Percentiles rank a stretch among this genome's conserved stretches.
Evolutionary conservation across 2,329 filamentous ascomycete genomes (phyloP).

Genomic region (Aspergillus persii): DNA sequence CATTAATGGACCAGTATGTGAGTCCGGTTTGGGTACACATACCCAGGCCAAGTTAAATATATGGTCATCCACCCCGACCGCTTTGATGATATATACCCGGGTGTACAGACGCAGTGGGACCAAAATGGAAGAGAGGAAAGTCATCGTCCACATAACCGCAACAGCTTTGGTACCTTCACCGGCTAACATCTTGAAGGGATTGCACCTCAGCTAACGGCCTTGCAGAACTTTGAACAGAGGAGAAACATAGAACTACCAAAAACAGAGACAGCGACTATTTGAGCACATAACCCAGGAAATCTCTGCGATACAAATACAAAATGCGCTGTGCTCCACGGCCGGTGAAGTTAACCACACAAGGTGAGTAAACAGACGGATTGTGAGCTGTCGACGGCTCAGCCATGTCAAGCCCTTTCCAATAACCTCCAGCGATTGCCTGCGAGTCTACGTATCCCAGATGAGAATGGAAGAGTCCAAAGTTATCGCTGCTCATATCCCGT

Average conservation of each 20-base stretch:
- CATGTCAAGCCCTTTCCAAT: not conserved
- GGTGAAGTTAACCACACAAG: not conserved
- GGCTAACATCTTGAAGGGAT: constrained; percentile 9
- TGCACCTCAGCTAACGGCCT: too few relatives aligned
- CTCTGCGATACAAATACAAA: not conserved
- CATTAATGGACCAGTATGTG: too few relatives aligned
- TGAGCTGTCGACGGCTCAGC: not conserved
- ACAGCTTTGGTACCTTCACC: constrained; percentile 16
- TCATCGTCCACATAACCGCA: constrained; percentile 26
- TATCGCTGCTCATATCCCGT: too few relatives aligned
- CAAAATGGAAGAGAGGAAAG: constrained; percentile 21
- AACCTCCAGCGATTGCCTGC: not conserved
- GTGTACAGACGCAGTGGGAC: constrained; percentile 25
- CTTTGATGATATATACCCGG: constrained; percentile 28
- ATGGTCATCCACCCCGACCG: constrained; percentile 39
- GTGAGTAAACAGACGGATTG: not conserved
- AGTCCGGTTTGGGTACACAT: constrained; percentile 1
- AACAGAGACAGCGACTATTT: too few relatives aligned
- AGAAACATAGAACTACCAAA: too few relatives aligned
- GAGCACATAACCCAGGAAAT: not conserved
- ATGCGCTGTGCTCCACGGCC: not conserved
- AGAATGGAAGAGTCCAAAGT: not conserved
- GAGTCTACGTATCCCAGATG: not conserved
- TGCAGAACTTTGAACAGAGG: too few relatives aligned
- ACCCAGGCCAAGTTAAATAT: constrained; percentile 30